Evolutionary conservation across 148 eudicot genomes (phyloP), one percentile per base, ranked within the genome.

Genomic region (Hydrangea macrophylla): DNA sequence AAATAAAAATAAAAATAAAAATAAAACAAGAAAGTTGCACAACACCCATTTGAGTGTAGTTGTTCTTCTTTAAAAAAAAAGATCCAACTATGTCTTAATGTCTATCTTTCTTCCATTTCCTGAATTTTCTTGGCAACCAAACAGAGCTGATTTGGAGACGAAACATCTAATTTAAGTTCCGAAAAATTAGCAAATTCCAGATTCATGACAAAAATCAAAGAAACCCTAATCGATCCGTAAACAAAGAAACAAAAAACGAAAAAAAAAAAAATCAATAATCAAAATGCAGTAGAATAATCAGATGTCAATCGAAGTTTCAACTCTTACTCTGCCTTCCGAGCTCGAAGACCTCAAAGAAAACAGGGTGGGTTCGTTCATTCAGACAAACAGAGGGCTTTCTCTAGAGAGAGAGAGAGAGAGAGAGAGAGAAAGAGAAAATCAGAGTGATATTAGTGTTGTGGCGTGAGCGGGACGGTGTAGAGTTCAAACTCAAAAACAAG

Each of bases 301-400:
- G 9, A 26, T 30, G 44, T 4, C 24, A 22, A 60, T n/a, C 48
- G n/a, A 27, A 67, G 26, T n/a, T n/a, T 9, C 17, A 35, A 68
- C 42, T n/a, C 62, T 68, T 51, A 68, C 67, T 62, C 64, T n/a
- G 35, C 22, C 58, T 56, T 10, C 11, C 24, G 35, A 42, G 65
- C 72, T 64, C 59, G 39, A 22, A 35, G 33, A 54, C 61, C 44
- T 73, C 58, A 10, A 42, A 55, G 66, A 20, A 36, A 69, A 33
- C 63, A 74, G 72, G 59, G 77, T 68, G 60, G 66, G 45, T 39
- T 20, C 70, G 59, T 54, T 67, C 70, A 67, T 62, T 56, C 45
- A 54, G 70, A 58, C 24, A 55, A 67, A 55, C 54, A 76, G 66
- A 60, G 62, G 55, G 55, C 55, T 24, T n/a, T 17, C 27, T 22